Base-by-base conservation (phyloP, 176 grass and related monocot species). In the Carex myosuroides region DNA sequence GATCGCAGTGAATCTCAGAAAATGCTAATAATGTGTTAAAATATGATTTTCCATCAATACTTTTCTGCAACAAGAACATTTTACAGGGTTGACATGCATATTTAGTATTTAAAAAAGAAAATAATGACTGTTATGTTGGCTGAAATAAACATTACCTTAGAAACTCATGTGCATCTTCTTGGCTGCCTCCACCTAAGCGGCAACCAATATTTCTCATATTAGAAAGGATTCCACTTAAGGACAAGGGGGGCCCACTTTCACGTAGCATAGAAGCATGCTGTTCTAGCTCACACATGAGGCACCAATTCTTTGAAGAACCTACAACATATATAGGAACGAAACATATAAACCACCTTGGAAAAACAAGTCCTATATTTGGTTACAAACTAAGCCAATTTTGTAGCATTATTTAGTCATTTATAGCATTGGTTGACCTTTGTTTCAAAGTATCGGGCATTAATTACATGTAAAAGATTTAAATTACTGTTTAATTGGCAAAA, bases 151-250 rank as follows among this genome's bases (percentile, higher is more conserved):
- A 48, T 33, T 58, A 95, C 96, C 96, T 99, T 72, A 99, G 87
- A 81, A 99, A 99, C 84, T 99, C 96, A 89, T 99, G 96, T 83
- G 96, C 96, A 85, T 99, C 96, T 91, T 99, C 96, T 83, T 99
- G 96, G 85, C 91, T 99, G 72, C 96, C 96, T 75, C 93, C 91
- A 88, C 96, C 96, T 84, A 99, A 89, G 24, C 88, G 87, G 77
- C 91, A 99, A 30, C 93, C 96, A 64, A 94, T 95, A 85, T 91
- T 94, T 85, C 91, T 94, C 56, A 99, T 88, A 89, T 99, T 99
- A 79, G 89, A 95, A 85, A 99, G 91, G 66, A 99, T 95, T 90
- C 85, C 93, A 79, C 86, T 99, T 75, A 90, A 91, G 86, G 91
- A 99, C 55, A 94, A 57, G 12, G 91, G 93, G 13, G 91, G 91